Conservation (phyloP, 805 yeast genomes). For the Nakazawaea ernobii region DNA sequence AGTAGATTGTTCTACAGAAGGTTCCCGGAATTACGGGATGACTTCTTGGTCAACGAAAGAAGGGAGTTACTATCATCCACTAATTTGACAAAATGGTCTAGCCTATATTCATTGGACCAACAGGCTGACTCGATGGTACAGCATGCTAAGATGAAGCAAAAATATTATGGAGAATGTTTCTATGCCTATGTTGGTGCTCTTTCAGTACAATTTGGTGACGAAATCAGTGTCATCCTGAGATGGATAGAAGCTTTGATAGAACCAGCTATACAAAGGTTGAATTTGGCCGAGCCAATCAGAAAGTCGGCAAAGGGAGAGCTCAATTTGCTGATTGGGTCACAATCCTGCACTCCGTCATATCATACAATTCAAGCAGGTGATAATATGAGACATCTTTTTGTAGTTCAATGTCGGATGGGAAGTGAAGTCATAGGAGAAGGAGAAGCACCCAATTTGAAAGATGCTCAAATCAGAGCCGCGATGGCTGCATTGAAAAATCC, state of each 20-base stretch:
- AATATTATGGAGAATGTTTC: conserved; percentile 1
- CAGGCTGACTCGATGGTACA: neutral
- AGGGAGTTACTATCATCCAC: neutral
- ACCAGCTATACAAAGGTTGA: neutral
- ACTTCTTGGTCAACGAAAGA: neutral
- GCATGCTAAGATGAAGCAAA: neutral
- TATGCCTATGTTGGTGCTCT: conserved; percentile 2
- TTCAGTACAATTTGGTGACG: neutral
- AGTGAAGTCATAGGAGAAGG: conserved; percentile 6
- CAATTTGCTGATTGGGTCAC: neutral
- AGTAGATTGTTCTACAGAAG: neutral
- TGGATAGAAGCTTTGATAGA: neutral
- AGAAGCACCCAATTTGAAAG: neutral
- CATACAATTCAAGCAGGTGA: neutral
- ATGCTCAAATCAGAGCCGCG: conserved; percentile 7
- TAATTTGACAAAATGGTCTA: neutral
- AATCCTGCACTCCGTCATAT: neutral
- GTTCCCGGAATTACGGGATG: neutral
- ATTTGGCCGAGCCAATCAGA: neutral
- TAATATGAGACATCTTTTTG: neutral
- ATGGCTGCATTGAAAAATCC: conserved; percentile 1
- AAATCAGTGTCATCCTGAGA: neutral
- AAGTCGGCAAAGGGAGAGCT: neutral
- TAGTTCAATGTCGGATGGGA: neutral
- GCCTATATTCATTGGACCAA: neutral